Evolutionary conservation across 805 yeast species (phyloP).

Genomic region (Nakazawaea wyomingensis): DNA sequence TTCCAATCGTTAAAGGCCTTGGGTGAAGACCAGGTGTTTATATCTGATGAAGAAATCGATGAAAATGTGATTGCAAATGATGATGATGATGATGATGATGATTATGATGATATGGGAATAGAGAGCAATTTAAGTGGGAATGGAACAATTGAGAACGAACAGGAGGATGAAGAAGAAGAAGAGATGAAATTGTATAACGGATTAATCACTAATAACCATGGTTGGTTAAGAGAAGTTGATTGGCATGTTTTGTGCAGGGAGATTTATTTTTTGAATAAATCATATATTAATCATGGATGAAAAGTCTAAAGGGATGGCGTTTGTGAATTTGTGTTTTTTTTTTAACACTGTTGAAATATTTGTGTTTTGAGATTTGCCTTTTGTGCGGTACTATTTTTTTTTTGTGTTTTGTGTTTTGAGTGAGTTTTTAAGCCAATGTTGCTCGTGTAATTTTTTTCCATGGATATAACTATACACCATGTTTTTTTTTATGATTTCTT

Average conservation of each 20-base stretch:
- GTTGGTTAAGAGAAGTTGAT: slow-evolving; percentile 60
- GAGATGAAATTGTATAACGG: slow-evolving; percentile 13
- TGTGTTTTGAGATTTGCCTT: no score
- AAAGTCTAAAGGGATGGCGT: no score
- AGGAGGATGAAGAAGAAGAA: no score
- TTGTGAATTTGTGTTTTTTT: no score
- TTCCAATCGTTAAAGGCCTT: slow-evolving; percentile 1
- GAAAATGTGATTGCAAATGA: slow-evolving; percentile 3
- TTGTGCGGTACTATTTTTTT: no score
- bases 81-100: slow-evolving; percentile 15
- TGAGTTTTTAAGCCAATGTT: no score
- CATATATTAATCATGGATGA: slow-evolving; percentile 39
- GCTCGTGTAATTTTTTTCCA: no score
- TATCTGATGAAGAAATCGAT: slow-evolving; percentile 9
- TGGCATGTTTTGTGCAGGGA: slow-evolving; percentile 88
- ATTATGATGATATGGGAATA: no score
- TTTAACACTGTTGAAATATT: no score
- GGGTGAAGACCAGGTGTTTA: slow-evolving; percentile 7
- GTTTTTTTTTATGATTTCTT: no score
- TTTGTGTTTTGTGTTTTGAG: no score
- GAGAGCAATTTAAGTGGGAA: slow-evolving; percentile 22
- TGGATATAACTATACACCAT: neutral
- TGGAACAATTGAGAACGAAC: slow-evolving; percentile 32
- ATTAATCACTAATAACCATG: slow-evolving; percentile 17
- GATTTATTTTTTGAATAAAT: slow-evolving; percentile 69